A percentile compares a stretch with the other conserved stretches of the same genome.
Conservation (phyloP, 768 basidiomycete genomes). For the Hortiboletus campestris region DNA sequence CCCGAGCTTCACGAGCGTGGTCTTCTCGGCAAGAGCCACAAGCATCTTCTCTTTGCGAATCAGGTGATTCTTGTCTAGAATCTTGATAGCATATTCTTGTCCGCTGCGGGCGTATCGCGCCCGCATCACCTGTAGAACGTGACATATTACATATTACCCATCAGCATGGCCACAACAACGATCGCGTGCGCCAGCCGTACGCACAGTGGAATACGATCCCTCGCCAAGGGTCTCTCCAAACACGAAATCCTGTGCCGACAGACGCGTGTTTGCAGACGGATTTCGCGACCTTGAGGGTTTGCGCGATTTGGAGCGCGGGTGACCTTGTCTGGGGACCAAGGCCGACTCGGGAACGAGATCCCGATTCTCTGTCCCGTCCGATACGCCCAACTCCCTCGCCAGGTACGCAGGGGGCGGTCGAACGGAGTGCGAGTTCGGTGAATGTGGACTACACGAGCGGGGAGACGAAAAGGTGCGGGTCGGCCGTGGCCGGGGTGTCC, state of each 20-base stretch:
- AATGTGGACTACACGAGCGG: slow-evolving; percentile 51
- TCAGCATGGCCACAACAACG: slow-evolving; percentile 7
- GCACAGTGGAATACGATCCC: slow-evolving; percentile 79
- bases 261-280: slow-evolving; percentile 44
- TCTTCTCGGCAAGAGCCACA: slow-evolving; percentile 79
- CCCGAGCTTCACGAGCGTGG: slow-evolving; percentile 63
- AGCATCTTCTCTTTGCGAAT: slow-evolving; percentile 74
- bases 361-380: slow-evolving; percentile 25
- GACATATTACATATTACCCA: slow-evolving; percentile 8
- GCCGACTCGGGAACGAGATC: slow-evolving; percentile 12
- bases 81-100: slow-evolving; percentile 73
- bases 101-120: slow-evolving; percentile 54
- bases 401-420: slow-evolving; percentile 55
- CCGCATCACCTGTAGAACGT: slow-evolving; percentile 49
- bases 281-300: slow-evolving; percentile 42
- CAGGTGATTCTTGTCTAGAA: slow-evolving; percentile 82
- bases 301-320: slow-evolving; percentile 40
- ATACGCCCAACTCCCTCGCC: slow-evolving; percentile 52
- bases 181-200: slow-evolving; percentile 22
- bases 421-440: slow-evolving; percentile 35
- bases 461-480: slow-evolving; percentile 65
- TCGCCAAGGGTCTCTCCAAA: slow-evolving; percentile 76
- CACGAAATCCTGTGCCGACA: slow-evolving; percentile 62
- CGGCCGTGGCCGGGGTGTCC: slow-evolving; percentile 51
- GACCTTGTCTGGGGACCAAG: slow-evolving; percentile 8